Evolutionary conservation across 768 basidiomycete genomes (phyloP).

Genomic region (Kondoa subrosea): DNA sequence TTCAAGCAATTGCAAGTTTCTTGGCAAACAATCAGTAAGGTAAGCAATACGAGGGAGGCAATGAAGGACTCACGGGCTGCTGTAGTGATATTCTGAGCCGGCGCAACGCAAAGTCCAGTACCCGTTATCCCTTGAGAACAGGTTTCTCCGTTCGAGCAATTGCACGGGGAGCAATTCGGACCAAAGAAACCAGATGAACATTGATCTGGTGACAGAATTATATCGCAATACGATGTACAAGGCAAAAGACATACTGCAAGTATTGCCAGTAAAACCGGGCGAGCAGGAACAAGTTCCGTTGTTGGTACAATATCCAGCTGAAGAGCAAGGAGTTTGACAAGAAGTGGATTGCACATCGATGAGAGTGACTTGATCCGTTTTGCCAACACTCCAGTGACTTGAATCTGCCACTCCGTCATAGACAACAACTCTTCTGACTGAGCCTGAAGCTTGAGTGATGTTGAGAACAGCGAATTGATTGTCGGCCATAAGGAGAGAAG

Average conservation of each 20-base stretch:
- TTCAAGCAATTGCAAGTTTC: constrained; percentile 67
- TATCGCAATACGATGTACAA: too few species aligned
- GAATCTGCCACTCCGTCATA: constrained; percentile 68
- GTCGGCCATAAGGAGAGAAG: constrained; percentile 17
- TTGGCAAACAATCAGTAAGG: too few species aligned
- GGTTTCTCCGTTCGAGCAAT: constrained; percentile 43
- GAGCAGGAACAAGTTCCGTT: constrained; percentile 57
- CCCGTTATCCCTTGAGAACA: constrained; percentile 74
- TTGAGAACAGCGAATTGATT: constrained; percentile 16
- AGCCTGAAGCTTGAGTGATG: constrained; percentile 28
- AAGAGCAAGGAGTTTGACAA: constrained; percentile 59
- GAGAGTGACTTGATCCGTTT: constrained; percentile 41
- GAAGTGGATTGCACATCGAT: constrained; percentile 53
- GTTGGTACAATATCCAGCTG: constrained; percentile 51
- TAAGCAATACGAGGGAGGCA: too few species aligned
- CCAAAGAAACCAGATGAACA: constrained; percentile 64
- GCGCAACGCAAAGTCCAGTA: constrained; percentile 49
- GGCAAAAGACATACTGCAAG: constrained; percentile 37
- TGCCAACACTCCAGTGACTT: constrained; percentile 44
- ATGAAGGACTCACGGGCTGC: too few species aligned
- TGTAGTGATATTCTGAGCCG: constrained; percentile 36
- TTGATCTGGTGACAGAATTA: constrained; percentile 36
- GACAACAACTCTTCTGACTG: constrained; percentile 43
- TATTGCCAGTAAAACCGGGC: constrained; percentile 54
- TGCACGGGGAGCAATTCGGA: constrained; percentile 50